Percentiles rank a stretch among this genome's conserved stretches.
These are phyloP conservation scores for Drechslerella coelobrocha DNA, from an alignment of 2,329 filamentous ascomycete species.

Conservation along the genomic window DNA sequence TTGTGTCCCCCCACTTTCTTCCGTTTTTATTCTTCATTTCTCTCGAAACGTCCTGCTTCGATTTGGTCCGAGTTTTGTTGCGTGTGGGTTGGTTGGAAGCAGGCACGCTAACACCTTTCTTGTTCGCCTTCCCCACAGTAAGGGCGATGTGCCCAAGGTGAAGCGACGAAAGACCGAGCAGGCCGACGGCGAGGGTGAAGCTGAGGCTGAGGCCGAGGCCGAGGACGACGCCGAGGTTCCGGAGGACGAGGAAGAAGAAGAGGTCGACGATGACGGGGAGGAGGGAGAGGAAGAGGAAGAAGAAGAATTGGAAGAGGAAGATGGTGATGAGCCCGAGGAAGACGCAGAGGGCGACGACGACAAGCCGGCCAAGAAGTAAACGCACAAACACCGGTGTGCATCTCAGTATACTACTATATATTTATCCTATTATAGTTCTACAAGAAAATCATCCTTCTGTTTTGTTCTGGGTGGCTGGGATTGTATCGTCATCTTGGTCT, in stretches of 20 bases:
- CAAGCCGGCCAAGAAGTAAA: constrained; percentile 32
- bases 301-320: constrained; percentile 15
- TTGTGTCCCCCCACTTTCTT: not conserved
- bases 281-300: constrained; percentile 11
- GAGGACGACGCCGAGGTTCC: constrained; percentile 10
- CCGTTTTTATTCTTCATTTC: constrained; percentile 9
- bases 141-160: constrained; percentile 43
- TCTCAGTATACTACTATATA: not conserved
- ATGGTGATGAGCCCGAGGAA: constrained; percentile 1
- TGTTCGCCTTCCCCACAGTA: constrained; percentile 23
- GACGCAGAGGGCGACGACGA: constrained; percentile 8
- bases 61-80: not conserved
- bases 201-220: constrained; percentile 14
- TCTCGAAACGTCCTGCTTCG: not conserved
- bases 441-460: not conserved
- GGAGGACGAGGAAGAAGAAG: constrained; percentile 19
- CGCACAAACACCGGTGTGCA: not conserved
- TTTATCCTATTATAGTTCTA: not conserved
- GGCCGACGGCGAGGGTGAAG: constrained; percentile 18
- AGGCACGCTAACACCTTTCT: constrained; percentile 48
- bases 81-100: constrained; percentile 25
- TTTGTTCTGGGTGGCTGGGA: not conserved
- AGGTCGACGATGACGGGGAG: constrained; percentile 7
- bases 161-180: constrained; percentile 46
- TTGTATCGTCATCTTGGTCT: not conserved